Conservation (phyloP, 2,329 filamentous ascomycete species). For the Stemphylium lycopersici region DNA sequence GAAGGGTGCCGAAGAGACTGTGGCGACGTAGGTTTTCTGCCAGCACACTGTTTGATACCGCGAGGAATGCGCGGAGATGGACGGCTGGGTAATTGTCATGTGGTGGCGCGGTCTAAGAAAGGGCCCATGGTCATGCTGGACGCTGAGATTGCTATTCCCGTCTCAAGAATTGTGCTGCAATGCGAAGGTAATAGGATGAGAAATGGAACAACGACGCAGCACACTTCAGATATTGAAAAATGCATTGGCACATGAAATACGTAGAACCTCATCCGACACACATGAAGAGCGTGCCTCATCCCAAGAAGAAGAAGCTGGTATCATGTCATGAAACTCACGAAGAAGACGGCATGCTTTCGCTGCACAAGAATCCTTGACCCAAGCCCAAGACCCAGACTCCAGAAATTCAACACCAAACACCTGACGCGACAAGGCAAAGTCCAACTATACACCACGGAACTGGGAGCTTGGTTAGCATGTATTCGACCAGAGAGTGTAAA, state of each 20-base stretch:
- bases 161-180: too few relatives aligned
- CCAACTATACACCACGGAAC: constrained; percentile 58
- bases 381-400: constrained; percentile 12
- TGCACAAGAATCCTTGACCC: constrained; percentile 8
- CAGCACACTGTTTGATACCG: too few relatives aligned
- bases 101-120: too few relatives aligned
- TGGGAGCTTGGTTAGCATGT: constrained; percentile 41
- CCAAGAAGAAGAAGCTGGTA: constrained; percentile 24
- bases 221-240: neutral
- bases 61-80: too few relatives aligned
- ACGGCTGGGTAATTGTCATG: too few relatives aligned
- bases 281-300: constrained; percentile 1
- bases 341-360: neutral
- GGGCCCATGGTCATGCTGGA: too few relatives aligned
- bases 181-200: too few relatives aligned
- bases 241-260: constrained; percentile 8
- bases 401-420: neutral
- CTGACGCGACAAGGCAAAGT: neutral
- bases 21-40: too few relatives aligned
- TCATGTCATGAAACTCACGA: constrained; percentile 22
- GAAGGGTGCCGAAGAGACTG: too few relatives aligned
- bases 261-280: constrained; percentile 9
- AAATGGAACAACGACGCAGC: neutral
- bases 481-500: neutral
- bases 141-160: too few relatives aligned